phyloP scores from a whole-genome alignment of 805 yeast species.

The Nakazawaea populi region DNA sequence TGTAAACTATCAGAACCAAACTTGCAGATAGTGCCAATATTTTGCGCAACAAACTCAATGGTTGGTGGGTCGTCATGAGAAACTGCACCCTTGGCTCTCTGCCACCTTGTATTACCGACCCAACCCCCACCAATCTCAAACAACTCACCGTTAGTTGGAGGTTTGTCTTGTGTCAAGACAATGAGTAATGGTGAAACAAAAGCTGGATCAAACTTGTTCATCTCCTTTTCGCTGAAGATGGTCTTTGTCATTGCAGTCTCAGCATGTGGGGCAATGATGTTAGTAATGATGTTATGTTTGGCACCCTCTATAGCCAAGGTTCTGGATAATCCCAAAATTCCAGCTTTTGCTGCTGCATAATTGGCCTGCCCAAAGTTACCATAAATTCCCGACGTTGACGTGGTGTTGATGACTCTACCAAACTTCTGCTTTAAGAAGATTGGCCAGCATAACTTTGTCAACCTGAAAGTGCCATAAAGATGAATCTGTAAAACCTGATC shows the following conservation, averaged over 20 bases:
- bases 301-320: constrained; percentile 91
- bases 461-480: constrained; percentile 70
- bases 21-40: constrained; percentile 62
- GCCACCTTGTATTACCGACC: constrained; percentile 94
- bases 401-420: constrained; percentile 81
- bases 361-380: constrained; percentile 98
- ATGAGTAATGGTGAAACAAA: constrained; percentile 90
- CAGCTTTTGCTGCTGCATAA: constrained; percentile 91
- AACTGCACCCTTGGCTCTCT: constrained; percentile 82
- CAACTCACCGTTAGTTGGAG: constrained; percentile 70
- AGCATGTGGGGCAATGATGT: constrained; percentile 94
- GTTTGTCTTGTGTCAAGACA: constrained; percentile 66
- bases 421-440: constrained; percentile 68
- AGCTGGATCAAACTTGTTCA: constrained; percentile 77
- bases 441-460: constrained; percentile 92
- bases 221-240: constrained; percentile 72
- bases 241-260: constrained; percentile 96
- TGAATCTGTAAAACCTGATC: constrained; percentile 74
- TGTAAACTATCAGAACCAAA: constrained; percentile 52
- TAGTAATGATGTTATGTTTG: constrained; percentile 66
- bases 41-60: constrained; percentile 66
- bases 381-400: constrained; percentile 95
- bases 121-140: constrained; percentile 97
- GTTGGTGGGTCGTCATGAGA: constrained; percentile 44
- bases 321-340: constrained; percentile 76